phyloP scores from a whole-genome alignment of 148 eudicot genomes.

The Fagopyrum esculentum region DNA sequence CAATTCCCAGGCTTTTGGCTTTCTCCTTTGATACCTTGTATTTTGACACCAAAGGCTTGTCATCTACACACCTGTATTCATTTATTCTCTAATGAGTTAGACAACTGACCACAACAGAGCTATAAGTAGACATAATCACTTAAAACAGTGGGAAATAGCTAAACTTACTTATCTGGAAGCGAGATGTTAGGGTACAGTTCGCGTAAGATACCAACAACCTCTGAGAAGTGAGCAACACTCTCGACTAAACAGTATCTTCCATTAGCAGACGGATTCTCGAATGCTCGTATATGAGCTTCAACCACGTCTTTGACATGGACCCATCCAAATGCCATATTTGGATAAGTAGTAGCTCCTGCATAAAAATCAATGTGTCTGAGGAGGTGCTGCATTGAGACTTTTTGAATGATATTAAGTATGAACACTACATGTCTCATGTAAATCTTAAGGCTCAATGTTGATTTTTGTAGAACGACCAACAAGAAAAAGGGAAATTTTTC shows the following conservation, averaged over 20 bases:
- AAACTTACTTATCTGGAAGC: slow-evolving; percentile 32
- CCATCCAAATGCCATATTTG: slow-evolving; percentile 17
- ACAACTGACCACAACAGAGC: background rate
- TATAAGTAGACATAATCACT: background rate
- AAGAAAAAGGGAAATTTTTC: background rate
- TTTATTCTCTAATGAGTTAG: background rate
- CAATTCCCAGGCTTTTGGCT: slow-evolving; percentile 23
- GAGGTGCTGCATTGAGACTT: background rate
- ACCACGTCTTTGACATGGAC: slow-evolving; percentile 59
- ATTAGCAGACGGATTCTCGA: slow-evolving; percentile 41
- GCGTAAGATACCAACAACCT: slow-evolving; percentile 22
- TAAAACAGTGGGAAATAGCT: background rate
- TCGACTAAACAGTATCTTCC: slow-evolving; percentile 55
- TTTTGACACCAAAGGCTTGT: slow-evolving; percentile 7
- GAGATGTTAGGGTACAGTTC: slow-evolving; percentile 34
- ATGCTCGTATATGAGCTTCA: slow-evolving; percentile 46
- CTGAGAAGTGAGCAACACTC: slow-evolving; percentile 18
- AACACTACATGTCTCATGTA: background rate
- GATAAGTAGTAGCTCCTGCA: slow-evolving; percentile 25
- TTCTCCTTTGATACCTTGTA: slow-evolving; percentile 20
- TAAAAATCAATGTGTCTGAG: slow-evolving; percentile 15
- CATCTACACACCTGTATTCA: slow-evolving; percentile 24
- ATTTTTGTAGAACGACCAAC: background rate
- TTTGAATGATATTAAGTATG: background rate
- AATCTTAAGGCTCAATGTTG: background rate